Base-by-base conservation (phyloP, 805 yeast genomes). In the Kuraishia piskuri region DNA sequence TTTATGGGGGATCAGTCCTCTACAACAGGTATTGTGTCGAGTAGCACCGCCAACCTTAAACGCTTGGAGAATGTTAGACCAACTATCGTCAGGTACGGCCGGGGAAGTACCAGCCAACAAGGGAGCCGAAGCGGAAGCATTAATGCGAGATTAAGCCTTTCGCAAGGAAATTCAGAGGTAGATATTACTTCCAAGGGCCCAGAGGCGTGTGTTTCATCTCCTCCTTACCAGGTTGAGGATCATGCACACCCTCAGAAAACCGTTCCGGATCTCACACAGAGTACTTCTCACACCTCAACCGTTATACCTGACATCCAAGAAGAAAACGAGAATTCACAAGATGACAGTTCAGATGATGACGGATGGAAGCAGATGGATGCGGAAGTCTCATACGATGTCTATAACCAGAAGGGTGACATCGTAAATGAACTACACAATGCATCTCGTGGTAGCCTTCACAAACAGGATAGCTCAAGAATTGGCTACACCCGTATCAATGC, bases 401-500 rank as follows among this genome's bases (percentile, higher is more conserved):
- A 89, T 64, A 88, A 92, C 62, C 88, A 89, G 23, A 80, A 79
- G 61, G 97, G 94, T 3, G 82, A 83, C 54, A 68, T 83, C 22
- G 78, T 83, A 50, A 72, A 82, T 20, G 72, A 50, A 63, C 64
- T 48, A 60, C 67, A 12, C 56, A 70, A 7, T 69, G 70, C 21
- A 63, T 62, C 53, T 54, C 55, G 22, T 55, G 57, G 25, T 53
- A 55, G 25, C 21, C 51, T 58, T 20, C 52, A 61, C 22, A 55
- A 66, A 3, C 66, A 71, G 21, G 72, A 76, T 25, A 74, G 70
- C 17, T 81, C 82, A 1, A 78, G 79, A 46, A 80, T 75, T 23
- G 92, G 96, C 0, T 94, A 94, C 65, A 94, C 98, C 0, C 85
- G 95, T 61, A 86, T 94, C 8, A 89, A 90, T 25, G 87, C 84